Base-by-base conservation (phyloP, 2,329 filamentous ascomycete species). In the Thelonectria olida region DNA sequence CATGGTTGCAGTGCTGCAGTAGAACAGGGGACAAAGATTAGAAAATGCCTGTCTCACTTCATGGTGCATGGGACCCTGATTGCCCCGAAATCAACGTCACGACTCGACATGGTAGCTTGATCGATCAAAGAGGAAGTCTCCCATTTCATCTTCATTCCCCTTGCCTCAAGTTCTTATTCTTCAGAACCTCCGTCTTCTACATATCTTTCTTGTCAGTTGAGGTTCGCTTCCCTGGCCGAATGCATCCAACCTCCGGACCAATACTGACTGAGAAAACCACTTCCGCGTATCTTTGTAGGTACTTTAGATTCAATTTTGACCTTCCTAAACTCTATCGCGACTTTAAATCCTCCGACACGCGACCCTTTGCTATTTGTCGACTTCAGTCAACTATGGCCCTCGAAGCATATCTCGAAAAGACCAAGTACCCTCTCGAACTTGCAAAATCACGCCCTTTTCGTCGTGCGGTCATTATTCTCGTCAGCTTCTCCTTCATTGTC, bases 381-480 rank as follows among this genome's bases (percentile, higher is more conserved):
- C 41, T 41, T 15, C 25, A 27, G 22, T 31, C 28, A 34, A 44
- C 10, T 31, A 34, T 19, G 36, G 42, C 31, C 17, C 49, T 50
- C 41, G 36, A 54, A 6, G 23, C 20, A 8, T 55, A 61, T 20
- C 39, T 56, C 12, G 42, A 60, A 28, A 47, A 50, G 60, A 17
- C 22, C 39, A 66, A 61, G 8, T 58, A 53, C 7, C 36, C 49
- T 7, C 64, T 66, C 10, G 31, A 45, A 1, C 25, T 70, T 2
- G 51, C 64, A 27, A 70, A 58, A 48, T 67, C 69, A 31, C 65
- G 67, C 2, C 59, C 58, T 3, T 70, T 71, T 56, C 64, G 56
- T 44, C 62, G 63, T 13, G 28, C 54, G 8, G 60, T 51, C 5
- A 62, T 59, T 10, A 50, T 65, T 25, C 8, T 61, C 17, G 34